Evolutionary conservation across 805 yeast genomes (phyloP).

Genomic region (Torulaspora franciscae): DNA sequence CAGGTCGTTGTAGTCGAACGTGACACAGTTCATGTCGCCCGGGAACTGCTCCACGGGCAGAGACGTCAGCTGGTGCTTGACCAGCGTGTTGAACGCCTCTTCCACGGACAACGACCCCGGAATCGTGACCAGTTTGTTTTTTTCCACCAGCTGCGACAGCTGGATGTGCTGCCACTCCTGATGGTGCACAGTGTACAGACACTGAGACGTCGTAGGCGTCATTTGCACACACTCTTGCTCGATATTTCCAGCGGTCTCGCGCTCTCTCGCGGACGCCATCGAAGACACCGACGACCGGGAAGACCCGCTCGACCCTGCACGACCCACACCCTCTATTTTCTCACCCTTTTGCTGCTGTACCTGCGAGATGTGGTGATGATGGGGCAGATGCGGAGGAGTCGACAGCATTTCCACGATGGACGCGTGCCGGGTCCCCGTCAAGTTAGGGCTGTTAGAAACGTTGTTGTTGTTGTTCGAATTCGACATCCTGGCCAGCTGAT

Average conservation of each 20-base stretch:
- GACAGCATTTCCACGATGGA: conserved; percentile 72
- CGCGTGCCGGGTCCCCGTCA: conserved; percentile 44
- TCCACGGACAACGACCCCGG: conserved; percentile 70
- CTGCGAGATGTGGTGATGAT: conserved; percentile 16
- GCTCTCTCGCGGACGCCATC: conserved; percentile 27
- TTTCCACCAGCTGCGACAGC: conserved; percentile 69
- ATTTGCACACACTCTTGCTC: conserved; percentile 12
- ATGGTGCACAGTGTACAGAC: conserved; percentile 25
- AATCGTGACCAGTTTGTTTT: conserved; percentile 68
- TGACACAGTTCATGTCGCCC: conserved; percentile 62
- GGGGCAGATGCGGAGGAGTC: conserved; percentile 65
- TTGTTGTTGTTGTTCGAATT: conserved; percentile 2
- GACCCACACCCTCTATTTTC: conserved; percentile 1
- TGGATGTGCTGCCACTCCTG: conserved; percentile 67
- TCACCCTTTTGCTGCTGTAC: conserved; percentile 8
- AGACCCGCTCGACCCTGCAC: background rate
- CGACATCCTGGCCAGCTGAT: background rate
- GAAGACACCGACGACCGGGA: conserved; percentile 40
- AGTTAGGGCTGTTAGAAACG: conserved; percentile 8
- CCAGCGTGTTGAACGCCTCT: conserved; percentile 76
- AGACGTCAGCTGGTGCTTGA: conserved; percentile 70
- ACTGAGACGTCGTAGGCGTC: conserved; percentile 20
- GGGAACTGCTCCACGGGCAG: conserved; percentile 66
- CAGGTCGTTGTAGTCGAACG: conserved; percentile 89
- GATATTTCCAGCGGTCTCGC: conserved; percentile 1